These are phyloP conservation scores for Drechslerella dactyloides DNA, from an alignment of 2,329 filamentous ascomycete species.

Conservation along the genomic window DNA sequence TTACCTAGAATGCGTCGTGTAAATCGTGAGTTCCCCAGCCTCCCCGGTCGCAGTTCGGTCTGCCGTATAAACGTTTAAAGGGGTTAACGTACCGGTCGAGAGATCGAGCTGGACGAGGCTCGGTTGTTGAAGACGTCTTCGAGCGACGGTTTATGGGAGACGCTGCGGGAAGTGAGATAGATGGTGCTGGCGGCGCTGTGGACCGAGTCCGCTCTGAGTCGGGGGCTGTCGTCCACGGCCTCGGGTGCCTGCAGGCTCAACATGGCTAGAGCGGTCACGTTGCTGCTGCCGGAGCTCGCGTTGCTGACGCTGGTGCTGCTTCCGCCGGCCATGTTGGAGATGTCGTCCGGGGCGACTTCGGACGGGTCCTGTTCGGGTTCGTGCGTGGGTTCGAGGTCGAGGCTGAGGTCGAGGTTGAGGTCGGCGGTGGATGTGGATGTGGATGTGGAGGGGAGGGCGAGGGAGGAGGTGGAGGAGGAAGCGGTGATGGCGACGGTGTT, in stretches of 20 bases:
- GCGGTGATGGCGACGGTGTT: slow-evolving; percentile 6
- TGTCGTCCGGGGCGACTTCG: slow-evolving; percentile 6
- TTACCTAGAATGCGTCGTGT: slow-evolving; percentile 24
- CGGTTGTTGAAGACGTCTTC: slow-evolving; percentile 39
- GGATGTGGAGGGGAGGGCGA: background rate
- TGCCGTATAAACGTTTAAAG: background rate
- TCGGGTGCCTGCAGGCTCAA: slow-evolving; percentile 28
- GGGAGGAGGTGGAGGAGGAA: background rate
- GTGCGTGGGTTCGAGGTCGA: slow-evolving; percentile 10
- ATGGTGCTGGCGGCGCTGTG: slow-evolving; percentile 43
- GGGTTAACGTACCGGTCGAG: slow-evolving; percentile 32
- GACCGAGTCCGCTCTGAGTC: slow-evolving; percentile 40
- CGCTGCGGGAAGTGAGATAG: slow-evolving; percentile 34
- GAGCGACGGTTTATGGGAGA: slow-evolving; percentile 31
- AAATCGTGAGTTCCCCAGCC: slow-evolving; percentile 24
- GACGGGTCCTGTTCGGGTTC: slow-evolving; percentile 7
- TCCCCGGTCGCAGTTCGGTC: no score
- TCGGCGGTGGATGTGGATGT: no score
- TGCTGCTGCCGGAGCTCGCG: background rate
- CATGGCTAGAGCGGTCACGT: slow-evolving; percentile 9
- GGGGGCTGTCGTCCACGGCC: slow-evolving; percentile 26
- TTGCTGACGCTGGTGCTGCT: slow-evolving; percentile 3
- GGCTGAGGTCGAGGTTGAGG: no score
- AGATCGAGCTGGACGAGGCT: slow-evolving; percentile 30
- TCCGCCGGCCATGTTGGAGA: slow-evolving; percentile 27